These are phyloP conservation scores for Xylariales sp. DNA, from an alignment of 2,329 filamentous ascomycete genomes.

Conservation along the genomic window DNA sequence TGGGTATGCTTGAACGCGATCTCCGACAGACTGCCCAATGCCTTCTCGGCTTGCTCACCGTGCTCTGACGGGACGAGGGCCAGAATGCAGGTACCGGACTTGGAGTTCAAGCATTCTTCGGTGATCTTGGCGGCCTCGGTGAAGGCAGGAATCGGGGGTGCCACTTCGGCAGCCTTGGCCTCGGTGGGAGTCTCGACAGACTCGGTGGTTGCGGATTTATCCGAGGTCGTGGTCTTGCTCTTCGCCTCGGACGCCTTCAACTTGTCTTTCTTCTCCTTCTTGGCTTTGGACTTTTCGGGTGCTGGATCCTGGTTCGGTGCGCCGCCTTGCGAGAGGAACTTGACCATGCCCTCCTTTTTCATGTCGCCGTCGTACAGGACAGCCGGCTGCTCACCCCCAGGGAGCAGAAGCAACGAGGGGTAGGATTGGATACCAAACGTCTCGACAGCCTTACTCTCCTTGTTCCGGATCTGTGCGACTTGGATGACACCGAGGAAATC, in stretches of 20 bases:
- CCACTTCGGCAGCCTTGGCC: conserved; percentile 45
- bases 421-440: conserved; percentile 74
- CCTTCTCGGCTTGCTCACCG: conserved; percentile 49
- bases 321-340: conserved; percentile 76
- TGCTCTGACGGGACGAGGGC: conserved; percentile 58
- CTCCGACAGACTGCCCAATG: conserved; percentile 61
- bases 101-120: conserved; percentile 67
- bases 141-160: conserved; percentile 64
- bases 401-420: conserved; percentile 76
- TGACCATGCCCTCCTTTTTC: conserved; percentile 75
- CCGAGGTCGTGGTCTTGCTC: conserved; percentile 33
- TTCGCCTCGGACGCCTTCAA: conserved; percentile 33
- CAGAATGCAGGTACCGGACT: conserved; percentile 79
- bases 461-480: conserved; percentile 78
- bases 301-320: conserved; percentile 69
- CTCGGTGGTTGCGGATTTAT: conserved; percentile 30
- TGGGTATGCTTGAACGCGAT: conserved; percentile 71
- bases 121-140: conserved; percentile 59
- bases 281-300: conserved; percentile 21
- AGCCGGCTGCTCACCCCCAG: conserved; percentile 62
- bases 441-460: conserved; percentile 67
- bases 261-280: conserved; percentile 37
- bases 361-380: conserved; percentile 76
- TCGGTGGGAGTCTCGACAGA: conserved; percentile 31
- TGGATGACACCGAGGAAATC: conserved; percentile 80